A percentile compares a stretch with the other conserved stretches of the same genome.
phyloP scores from a whole-genome alignment of 2,329 filamentous ascomycete species.

The Fusarium penzigii region DNA sequence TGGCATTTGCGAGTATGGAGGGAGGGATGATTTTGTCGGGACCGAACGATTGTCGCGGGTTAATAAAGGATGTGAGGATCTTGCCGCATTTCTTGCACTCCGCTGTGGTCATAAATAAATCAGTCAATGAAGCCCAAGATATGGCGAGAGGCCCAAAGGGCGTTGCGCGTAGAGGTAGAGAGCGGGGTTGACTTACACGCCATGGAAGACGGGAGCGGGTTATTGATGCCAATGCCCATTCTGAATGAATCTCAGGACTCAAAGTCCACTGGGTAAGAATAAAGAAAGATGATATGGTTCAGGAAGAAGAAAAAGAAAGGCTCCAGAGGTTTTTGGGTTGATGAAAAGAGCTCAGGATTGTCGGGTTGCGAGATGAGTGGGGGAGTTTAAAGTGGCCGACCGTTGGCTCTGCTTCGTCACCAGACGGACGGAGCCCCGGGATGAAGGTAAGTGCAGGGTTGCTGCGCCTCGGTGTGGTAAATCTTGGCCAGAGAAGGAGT shows the following conservation, averaged over 20 bases:
- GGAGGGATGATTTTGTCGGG: constrained; percentile 98
- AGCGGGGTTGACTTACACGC: constrained; percentile 57
- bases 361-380: neutral
- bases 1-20: constrained; percentile 83
- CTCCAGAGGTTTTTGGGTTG: neutral
- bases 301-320: too few relatives aligned
- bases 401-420: neutral
- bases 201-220: constrained; percentile 66
- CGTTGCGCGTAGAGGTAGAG: constrained; percentile 6
- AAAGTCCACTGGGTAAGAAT: neutral
- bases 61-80: constrained; percentile 92
- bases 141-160: constrained; percentile 6
- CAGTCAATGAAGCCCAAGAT: constrained; percentile 12
- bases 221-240: constrained; percentile 70
- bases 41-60: constrained; percentile 89
- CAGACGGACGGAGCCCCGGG: neutral
- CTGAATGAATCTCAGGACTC: constrained; percentile 5
- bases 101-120: constrained; percentile 53
- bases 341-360: neutral
- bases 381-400: neutral
- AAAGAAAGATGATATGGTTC: neutral
- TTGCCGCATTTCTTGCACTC: constrained; percentile 98
- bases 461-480: neutral
- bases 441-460: neutral
- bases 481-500: neutral